Conservation (phyloP, 768 basidiomycete species). For the Boletus barrowsii region DNA sequence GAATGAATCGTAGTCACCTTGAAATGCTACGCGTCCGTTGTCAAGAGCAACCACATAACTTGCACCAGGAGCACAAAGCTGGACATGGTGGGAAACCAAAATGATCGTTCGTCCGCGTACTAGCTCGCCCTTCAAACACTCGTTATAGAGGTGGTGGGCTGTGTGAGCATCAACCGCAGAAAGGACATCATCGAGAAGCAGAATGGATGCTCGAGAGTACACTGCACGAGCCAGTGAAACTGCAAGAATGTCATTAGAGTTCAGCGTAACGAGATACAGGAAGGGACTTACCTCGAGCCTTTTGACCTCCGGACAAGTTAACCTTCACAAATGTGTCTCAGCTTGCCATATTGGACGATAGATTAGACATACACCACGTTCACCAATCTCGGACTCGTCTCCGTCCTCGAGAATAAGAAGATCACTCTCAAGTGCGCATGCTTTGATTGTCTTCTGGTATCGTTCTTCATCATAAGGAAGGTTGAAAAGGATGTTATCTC, state of each 20-base stretch:
- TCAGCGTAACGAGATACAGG: background rate
- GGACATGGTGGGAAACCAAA: slow-evolving; percentile 92
- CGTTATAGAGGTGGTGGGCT: slow-evolving; percentile 74
- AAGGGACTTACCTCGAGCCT: slow-evolving; percentile 52
- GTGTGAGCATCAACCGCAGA: slow-evolving; percentile 80
- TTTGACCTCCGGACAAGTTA: slow-evolving; percentile 53
- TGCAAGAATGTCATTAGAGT: slow-evolving; percentile 21
- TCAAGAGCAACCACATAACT: slow-evolving; percentile 81
- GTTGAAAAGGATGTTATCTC: slow-evolving; percentile 77
- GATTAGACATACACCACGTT: slow-evolving; percentile 59
- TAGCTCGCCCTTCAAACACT: slow-evolving; percentile 79
- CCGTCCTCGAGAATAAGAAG: slow-evolving; percentile 84
- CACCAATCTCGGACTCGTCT: slow-evolving; percentile 84
- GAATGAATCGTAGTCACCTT: slow-evolving; percentile 66
- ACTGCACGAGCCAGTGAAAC: slow-evolving; percentile 82
- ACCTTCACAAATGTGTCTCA: slow-evolving; percentile 20
- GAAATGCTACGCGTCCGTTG: slow-evolving; percentile 63
- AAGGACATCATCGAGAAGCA: slow-evolving; percentile 83
- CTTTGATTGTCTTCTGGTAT: slow-evolving; percentile 76
- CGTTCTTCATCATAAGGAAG: slow-evolving; percentile 70
- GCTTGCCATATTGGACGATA: background rate
- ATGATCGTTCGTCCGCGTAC: slow-evolving; percentile 78
- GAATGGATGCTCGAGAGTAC: slow-evolving; percentile 79
- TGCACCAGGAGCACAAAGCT: slow-evolving; percentile 79
- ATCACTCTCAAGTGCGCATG: slow-evolving; percentile 69